Evolutionary conservation across 345 rosid species (phyloP), one percentile per base, ranked within the genome.

Genomic region (Dipteronia dyeriana): DNA sequence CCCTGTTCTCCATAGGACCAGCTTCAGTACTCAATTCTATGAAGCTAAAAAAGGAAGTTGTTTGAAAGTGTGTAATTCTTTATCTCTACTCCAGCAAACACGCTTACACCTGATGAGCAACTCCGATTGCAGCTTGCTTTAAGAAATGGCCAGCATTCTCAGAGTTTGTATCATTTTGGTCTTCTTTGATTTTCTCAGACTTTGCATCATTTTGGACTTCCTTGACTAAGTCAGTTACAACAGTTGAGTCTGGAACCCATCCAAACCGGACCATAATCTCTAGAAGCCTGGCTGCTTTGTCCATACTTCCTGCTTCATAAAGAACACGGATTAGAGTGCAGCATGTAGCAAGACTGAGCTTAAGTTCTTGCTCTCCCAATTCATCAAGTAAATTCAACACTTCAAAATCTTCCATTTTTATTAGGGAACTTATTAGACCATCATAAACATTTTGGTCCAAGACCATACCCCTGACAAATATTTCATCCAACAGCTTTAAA

Each of bases 291-390:
- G 70, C 86, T 68, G 94, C 97, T 75, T 84, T 80, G 20, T 86
- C 91, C 38, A 51, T 73, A 71, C 43, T 81, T 68, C 89, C 87
- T 25, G 78, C 81, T 85, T 83, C 84, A 59, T 80, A 79, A 82
- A 90, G 84, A 84, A 85, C 71, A 68, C 76, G 66, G 71, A 92
- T 75, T 31, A 92, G 76, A 79, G 68, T 53, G 57, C 73, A 65
- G 75, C 91, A 94, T 53, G 94, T 85, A 75, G 85, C 72, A 26
- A 69, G 57, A 79, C 86, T 88, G 56, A 87, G 89, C 80, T 80
- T 82, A 75, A 77, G 68, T 67, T 86, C 91, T 79, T 41, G 74
- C 73, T 83, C 82, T 63, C 75, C 78, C 71, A 86, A 73, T 80
- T 85, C 85, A 59, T 81, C 79, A 34, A 90, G 81, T 43, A 68